These are phyloP conservation scores for Byssochlamys sp. DNA, from an alignment of 2,329 filamentous ascomycete genomes.

Conservation along the genomic window DNA sequence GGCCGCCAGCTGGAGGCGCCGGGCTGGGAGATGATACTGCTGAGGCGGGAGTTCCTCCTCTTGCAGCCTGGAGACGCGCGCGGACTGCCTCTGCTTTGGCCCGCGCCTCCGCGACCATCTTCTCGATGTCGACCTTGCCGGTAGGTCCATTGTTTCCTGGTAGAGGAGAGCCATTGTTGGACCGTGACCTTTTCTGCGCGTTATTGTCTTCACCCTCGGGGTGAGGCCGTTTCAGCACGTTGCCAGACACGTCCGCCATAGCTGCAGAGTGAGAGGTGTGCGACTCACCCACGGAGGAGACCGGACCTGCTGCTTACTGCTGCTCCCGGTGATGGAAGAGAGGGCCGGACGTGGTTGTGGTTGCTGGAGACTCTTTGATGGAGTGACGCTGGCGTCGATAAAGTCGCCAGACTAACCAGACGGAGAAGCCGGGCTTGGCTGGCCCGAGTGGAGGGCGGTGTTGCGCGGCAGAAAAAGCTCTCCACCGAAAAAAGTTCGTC, in stretches of 20 bases:
- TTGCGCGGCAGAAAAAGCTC: conserved; percentile 30
- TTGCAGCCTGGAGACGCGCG: conserved; percentile 34
- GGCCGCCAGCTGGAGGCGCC: conserved; percentile 17
- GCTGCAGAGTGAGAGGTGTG: conserved; percentile 8
- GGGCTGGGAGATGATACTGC: conserved; percentile 27
- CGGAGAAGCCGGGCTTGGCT: conserved; percentile 3
- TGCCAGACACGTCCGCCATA: conserved; percentile 37
- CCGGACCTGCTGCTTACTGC: not conserved
- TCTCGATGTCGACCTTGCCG: conserved; percentile 37
- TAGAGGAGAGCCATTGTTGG: conserved; percentile 41
- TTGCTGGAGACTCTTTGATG: conserved; percentile 1
- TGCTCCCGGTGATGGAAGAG: not conserved
- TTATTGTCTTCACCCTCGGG: conserved; percentile 37
- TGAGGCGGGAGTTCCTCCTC: conserved; percentile 19
- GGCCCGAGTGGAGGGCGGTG: conserved; percentile 22
- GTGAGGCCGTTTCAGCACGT: conserved; percentile 40
- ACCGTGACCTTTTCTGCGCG: conserved; percentile 40
- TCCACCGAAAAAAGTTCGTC: conserved; percentile 22
- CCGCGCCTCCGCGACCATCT: conserved; percentile 39
- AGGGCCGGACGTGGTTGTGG: not conserved
- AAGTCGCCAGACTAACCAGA: not conserved
- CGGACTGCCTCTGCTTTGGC: conserved; percentile 42
- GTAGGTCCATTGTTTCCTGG: conserved; percentile 27
- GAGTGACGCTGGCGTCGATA: not conserved
- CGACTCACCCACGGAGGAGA: conserved; percentile 13